Conservation (phyloP, 2,329 filamentous ascomycete genomes). For the Diaporthe nobilis region DNA sequence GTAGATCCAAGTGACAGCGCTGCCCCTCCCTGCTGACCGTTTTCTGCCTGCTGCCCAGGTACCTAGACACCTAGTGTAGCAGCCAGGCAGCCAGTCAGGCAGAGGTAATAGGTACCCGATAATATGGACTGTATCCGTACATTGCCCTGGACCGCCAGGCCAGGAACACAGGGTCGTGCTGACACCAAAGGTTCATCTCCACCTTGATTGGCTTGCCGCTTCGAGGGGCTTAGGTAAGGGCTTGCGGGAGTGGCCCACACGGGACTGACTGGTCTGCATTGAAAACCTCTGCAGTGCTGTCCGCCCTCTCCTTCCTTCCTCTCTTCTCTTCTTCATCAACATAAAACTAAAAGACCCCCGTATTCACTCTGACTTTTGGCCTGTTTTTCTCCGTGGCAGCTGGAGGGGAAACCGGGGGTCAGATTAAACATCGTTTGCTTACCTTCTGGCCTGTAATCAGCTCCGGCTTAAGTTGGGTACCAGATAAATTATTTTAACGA, state of each 20-base stretch:
- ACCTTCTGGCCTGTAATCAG: slow-evolving; percentile 61
- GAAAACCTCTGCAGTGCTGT: slow-evolving; percentile 41
- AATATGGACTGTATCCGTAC: not conserved
- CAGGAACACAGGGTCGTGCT: slow-evolving; percentile 28
- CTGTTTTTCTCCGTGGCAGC: slow-evolving; percentile 62
- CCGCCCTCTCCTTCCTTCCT: slow-evolving; percentile 39
- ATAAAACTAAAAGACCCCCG: slow-evolving; percentile 64
- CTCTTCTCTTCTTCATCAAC: slow-evolving; percentile 52
- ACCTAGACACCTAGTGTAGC: not conserved
- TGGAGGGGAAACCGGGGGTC: slow-evolving; percentile 82
- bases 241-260: slow-evolving; percentile 23
- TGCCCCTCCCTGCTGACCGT: slow-evolving; percentile 13
- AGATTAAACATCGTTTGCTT: slow-evolving; percentile 68
- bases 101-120: not conserved
- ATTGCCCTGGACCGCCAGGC: slow-evolving; percentile 21
- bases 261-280: not conserved
- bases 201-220: slow-evolving; percentile 1
- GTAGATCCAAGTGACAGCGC: not conserved
- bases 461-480: slow-evolving; percentile 48
- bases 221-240: slow-evolving; percentile 19
- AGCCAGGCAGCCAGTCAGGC: slow-evolving; percentile 1
- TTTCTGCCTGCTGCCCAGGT: not conserved
- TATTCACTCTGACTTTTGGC: slow-evolving; percentile 78
- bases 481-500: slow-evolving; percentile 53
- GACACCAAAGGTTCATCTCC: not conserved